Conservation (phyloP, 2,329 filamentous ascomycete genomes). For the Curvularia sp. region DNA sequence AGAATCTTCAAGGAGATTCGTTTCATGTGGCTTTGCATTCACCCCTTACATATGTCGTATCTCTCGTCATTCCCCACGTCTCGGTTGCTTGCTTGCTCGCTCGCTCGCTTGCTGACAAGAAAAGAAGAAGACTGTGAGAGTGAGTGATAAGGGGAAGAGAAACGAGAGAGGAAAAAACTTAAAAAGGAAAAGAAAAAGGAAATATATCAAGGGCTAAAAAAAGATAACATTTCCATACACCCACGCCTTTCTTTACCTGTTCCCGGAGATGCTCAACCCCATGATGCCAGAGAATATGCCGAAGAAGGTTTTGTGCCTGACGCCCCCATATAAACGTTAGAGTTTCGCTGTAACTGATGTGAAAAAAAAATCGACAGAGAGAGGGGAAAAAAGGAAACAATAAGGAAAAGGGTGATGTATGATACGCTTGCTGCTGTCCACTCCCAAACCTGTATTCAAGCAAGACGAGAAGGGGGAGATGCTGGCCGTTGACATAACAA, state of each 20-base stretch:
- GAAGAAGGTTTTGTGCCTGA: not conserved
- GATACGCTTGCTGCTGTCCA: conserved; percentile 1
- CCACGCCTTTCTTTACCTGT: not conserved
- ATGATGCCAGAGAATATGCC: conserved; percentile 19
- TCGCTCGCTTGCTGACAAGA: not conserved
- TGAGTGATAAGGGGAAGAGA: not conserved
- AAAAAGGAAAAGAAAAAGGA: not conserved
- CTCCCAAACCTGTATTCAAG: conserved; percentile 5
- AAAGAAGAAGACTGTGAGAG: not conserved
- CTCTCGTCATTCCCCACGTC: not conserved
- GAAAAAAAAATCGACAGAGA: not conserved
- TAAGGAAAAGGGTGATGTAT: not conserved
- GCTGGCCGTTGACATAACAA: not conserved
- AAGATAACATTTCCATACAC: not conserved
- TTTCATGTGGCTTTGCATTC: conserved; percentile 1
- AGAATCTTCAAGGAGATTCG: conserved; percentile 1
- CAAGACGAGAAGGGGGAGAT: not conserved
- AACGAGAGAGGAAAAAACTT: not conserved
- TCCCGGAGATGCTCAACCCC: not conserved
- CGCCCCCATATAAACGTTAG: not conserved
- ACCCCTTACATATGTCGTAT: not conserved
- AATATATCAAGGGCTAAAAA: not conserved
- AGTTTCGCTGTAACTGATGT: not conserved
- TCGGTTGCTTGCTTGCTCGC: not conserved
- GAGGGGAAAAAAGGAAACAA: not conserved